Percentiles rank a stretch among this genome's conserved stretches.
Evolutionary conservation across 768 basidiomycete species (phyloP).

Genomic region (Dentipellis sp.): DNA sequence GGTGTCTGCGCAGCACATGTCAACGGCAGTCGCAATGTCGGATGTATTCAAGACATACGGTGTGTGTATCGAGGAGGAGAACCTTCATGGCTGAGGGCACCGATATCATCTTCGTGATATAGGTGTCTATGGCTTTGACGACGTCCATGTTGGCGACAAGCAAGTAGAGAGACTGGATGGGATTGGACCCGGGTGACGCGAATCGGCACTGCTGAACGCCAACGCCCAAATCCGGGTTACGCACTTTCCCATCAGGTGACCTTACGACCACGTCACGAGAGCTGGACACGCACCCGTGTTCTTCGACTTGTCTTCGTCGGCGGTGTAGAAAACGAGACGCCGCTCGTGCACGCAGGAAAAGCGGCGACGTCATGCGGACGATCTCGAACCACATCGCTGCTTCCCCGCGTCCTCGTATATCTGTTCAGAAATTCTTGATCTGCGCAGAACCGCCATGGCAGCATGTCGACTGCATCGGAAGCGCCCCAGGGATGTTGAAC

Average conservation of each 20-base stretch:
- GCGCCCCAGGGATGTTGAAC: too few relatives aligned
- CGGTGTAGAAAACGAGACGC: too few relatives aligned
- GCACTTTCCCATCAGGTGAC: neutral
- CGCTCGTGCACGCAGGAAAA: too few relatives aligned
- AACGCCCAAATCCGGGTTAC: neutral
- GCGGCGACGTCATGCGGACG: too few relatives aligned
- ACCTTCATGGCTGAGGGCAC: slow-evolving; percentile 91
- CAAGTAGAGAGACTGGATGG: too few relatives aligned
- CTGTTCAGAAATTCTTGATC: too few relatives aligned
- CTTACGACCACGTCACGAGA: neutral
- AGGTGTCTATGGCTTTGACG: slow-evolving; percentile 90
- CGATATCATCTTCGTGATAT: slow-evolving; percentile 82
- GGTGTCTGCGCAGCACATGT: slow-evolving; percentile 53
- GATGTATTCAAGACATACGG: slow-evolving; percentile 41
- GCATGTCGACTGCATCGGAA: too few relatives aligned
- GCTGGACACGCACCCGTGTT: neutral
- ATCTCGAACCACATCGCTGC: too few relatives aligned
- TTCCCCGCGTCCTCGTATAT: too few relatives aligned
- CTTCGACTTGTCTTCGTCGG: neutral
- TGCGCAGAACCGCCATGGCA: too few relatives aligned
- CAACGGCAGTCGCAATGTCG: neutral
- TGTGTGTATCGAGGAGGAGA: slow-evolving; percentile 87
- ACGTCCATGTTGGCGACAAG: slow-evolving; percentile 63
- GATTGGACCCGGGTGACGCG: too few relatives aligned
- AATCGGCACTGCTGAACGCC: too few relatives aligned